Evolutionary conservation across 2,329 filamentous ascomycete genomes (phyloP).

Genomic region (Exophiala calicioides): DNA sequence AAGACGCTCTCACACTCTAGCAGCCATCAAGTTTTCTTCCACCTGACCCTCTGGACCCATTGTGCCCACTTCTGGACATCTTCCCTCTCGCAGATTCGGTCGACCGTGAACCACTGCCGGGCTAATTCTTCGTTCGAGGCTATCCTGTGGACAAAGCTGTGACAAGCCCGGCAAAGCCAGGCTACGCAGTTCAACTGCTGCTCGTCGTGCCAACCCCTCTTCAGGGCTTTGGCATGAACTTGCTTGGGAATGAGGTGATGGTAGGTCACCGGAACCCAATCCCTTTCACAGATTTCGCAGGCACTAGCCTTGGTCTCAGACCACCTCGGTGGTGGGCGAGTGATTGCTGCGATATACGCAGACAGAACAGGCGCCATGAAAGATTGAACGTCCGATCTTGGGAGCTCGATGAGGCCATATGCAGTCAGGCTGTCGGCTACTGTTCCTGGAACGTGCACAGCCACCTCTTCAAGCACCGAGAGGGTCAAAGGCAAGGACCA

Average conservation of each 20-base stretch:
- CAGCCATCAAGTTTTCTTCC: slow-evolving; percentile 67
- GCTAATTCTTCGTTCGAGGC: slow-evolving; percentile 77
- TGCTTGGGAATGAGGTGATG: slow-evolving; percentile 82
- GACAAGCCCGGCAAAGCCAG: slow-evolving; percentile 83
- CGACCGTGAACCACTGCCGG: slow-evolving; percentile 70
- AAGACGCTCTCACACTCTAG: too few species aligned
- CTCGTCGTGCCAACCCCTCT: slow-evolving; percentile 75
- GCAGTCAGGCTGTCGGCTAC: slow-evolving; percentile 67
- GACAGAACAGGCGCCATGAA: slow-evolving; percentile 67
- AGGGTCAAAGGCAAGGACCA: slow-evolving; percentile 61
- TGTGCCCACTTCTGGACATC: slow-evolving; percentile 70
- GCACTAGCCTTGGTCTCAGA: slow-evolving; percentile 55
- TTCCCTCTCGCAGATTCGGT: slow-evolving; percentile 67
- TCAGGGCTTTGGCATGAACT: slow-evolving; percentile 73
- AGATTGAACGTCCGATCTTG: slow-evolving; percentile 46
- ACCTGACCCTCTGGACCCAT: slow-evolving; percentile 73
- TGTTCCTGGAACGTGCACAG: slow-evolving; percentile 58
- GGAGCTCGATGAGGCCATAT: slow-evolving; percentile 61
- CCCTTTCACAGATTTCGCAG: slow-evolving; percentile 76
- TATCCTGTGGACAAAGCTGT: slow-evolving; percentile 77
- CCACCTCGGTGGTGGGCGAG: slow-evolving; percentile 65
- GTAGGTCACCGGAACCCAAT: slow-evolving; percentile 76
- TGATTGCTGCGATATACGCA: slow-evolving; percentile 61
- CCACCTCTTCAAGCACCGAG: slow-evolving; percentile 52
- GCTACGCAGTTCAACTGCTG: slow-evolving; percentile 78